Percentiles rank a stretch among this genome's conserved stretches.
Evolutionary conservation across 78 protist genomes (phyloP).

Genomic region (Chrysochromulina parva): DNA sequence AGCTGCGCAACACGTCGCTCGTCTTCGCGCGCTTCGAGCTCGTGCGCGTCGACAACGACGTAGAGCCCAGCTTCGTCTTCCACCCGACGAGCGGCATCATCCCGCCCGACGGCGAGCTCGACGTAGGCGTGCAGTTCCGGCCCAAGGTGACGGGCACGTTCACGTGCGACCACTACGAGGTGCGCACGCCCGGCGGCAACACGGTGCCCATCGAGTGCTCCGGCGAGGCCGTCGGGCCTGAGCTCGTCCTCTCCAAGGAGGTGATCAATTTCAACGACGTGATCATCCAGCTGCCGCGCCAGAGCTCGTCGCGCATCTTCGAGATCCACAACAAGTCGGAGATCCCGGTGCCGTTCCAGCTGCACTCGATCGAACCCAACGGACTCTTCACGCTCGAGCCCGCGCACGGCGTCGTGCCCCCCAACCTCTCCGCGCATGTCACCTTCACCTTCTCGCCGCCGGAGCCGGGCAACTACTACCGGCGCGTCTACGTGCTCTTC

Average conservation of each 20-base stretch:
- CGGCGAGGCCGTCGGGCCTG: slow-evolving; percentile 10
- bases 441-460: neutral
- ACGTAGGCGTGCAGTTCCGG: neutral
- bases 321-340: neutral
- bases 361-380: neutral
- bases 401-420: neutral
- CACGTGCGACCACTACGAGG: neutral
- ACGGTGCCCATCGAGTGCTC: neutral
- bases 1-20: neutral
- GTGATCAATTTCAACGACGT: slow-evolving; percentile 11
- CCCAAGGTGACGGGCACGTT: neutral
- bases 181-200: neutral
- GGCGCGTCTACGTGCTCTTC: neutral
- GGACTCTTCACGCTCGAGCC: neutral
- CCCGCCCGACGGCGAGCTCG: neutral
- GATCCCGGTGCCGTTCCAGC: neutral
- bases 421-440: neutral
- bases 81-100: neutral
- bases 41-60: neutral
- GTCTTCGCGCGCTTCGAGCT: neutral
- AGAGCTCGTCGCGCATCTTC: neutral
- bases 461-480: slow-evolving; percentile 5
- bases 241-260: neutral
- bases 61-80: neutral
- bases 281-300: neutral